phyloP scores from a whole-genome alignment of 441 rosid species.

The Daphne laureola region DNA sequence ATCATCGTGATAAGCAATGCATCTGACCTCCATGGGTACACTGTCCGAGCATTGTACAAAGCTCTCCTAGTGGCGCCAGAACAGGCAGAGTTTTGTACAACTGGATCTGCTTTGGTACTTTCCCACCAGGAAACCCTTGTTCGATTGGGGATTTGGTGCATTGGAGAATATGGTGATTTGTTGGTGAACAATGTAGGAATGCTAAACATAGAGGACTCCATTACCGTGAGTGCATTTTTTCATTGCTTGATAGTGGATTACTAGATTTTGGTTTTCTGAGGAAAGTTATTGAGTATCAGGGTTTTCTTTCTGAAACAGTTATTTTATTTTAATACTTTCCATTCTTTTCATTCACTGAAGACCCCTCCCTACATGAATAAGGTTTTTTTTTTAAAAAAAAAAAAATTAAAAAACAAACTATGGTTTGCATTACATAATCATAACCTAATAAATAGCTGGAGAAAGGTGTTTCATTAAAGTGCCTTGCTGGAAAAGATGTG shows the following conservation, averaged over 20 bases:
- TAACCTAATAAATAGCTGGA: too few relatives aligned
- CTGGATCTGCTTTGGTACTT: slow-evolving; percentile 9
- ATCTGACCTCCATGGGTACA: slow-evolving; percentile 92
- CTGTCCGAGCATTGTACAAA: slow-evolving; percentile 79
- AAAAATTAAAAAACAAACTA: too few relatives aligned
- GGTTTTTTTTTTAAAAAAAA: too few relatives aligned
- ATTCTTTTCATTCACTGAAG: too few relatives aligned
- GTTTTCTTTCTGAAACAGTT: too few relatives aligned
- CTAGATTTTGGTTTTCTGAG: too few relatives aligned
- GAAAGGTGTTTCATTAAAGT: too few relatives aligned
- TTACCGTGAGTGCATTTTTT: slow-evolving; percentile 57
- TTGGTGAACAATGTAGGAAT: slow-evolving; percentile 78
- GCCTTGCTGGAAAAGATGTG: too few relatives aligned
- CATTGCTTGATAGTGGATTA: neutral
- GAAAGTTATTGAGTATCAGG: too few relatives aligned
- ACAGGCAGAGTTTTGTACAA: slow-evolving; percentile 50
- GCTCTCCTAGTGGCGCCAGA: slow-evolving; percentile 71
- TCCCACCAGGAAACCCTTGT: slow-evolving; percentile 75
- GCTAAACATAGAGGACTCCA: slow-evolving; percentile 81
- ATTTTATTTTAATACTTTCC: too few relatives aligned
- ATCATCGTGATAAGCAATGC: slow-evolving; percentile 92
- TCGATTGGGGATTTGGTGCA: slow-evolving; percentile 97
- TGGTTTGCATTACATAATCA: too few relatives aligned
- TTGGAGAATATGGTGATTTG: slow-evolving; percentile 98
- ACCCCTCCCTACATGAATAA: too few relatives aligned